These are phyloP conservation scores for Phialocephala sp. DNA, from an alignment of 2,329 filamentous ascomycete species.

Conservation along the genomic window DNA sequence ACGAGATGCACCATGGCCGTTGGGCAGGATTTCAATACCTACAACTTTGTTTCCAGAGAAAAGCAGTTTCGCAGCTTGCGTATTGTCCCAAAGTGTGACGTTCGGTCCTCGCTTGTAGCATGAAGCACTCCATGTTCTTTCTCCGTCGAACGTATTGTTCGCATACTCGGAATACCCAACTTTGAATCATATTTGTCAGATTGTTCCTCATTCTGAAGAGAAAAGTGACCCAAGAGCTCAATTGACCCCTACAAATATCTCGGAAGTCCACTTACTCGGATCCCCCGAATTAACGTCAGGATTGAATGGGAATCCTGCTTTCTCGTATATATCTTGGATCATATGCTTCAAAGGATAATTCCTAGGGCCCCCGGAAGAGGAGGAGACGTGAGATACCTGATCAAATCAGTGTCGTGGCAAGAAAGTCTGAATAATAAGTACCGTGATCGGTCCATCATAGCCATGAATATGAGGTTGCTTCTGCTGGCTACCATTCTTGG, in stretches of 20 bases:
- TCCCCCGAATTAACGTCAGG: constrained; percentile 47
- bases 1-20: not conserved
- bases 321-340: constrained; percentile 47
- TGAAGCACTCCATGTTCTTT: constrained; percentile 40
- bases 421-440: no score
- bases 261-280: constrained; percentile 24
- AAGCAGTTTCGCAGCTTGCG: constrained; percentile 33
- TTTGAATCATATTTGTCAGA: not conserved
- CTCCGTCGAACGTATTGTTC: constrained; percentile 40
- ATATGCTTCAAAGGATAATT: constrained; percentile 47
- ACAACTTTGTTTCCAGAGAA: constrained; percentile 50
- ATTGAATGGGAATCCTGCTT: constrained; percentile 41
- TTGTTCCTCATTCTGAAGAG: not conserved
- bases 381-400: constrained; percentile 33
- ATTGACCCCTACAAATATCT: not conserved
- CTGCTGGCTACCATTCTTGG: not conserved
- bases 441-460: constrained; percentile 40
- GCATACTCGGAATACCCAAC: constrained; percentile 40
- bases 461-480: constrained; percentile 40
- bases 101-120: constrained; percentile 37
- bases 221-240: no score
- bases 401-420: no score
- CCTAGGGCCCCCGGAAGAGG: constrained; percentile 41
- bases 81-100: constrained; percentile 37
- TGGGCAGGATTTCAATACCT: constrained; percentile 14